Conservation (phyloP, 495 filamentous ascomycete genomes). For the Pseudevernia furfuracea region DNA sequence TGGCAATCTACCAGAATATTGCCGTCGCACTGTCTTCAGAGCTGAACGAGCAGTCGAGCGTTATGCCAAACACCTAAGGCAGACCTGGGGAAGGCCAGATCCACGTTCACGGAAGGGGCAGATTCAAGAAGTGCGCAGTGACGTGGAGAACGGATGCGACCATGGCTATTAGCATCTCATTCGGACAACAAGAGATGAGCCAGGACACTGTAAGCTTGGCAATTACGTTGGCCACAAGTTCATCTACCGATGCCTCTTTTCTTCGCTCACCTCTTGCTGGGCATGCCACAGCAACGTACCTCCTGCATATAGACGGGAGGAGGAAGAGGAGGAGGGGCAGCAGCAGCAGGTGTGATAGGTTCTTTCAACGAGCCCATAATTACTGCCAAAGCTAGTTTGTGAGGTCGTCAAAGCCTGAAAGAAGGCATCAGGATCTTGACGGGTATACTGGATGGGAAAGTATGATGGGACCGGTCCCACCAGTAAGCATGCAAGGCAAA, state of each 20-base stretch:
- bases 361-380: not conserved
- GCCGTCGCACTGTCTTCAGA: not conserved
- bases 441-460: not conserved
- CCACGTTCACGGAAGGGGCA: not conserved
- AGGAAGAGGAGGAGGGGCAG: not conserved
- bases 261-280: not conserved
- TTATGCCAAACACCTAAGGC: not conserved
- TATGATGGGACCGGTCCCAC: not conserved
- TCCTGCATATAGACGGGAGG: not conserved
- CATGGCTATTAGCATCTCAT: not conserved
- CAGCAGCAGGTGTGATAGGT: not conserved
- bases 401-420: not conserved
- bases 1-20: not conserved
- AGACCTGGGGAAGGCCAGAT: not conserved
- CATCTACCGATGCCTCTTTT: not conserved
- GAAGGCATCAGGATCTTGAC: constrained; percentile 26
- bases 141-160: not conserved
- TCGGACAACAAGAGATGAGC: not conserved
- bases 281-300: constrained; percentile 3
- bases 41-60: not conserved
- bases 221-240: not conserved
- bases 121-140: not conserved
- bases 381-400: not conserved
- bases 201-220: constrained; percentile 4
- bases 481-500: not conserved